Base-by-base conservation (phyloP, 305 asterid species). In the Solanum hybrid region DNA sequence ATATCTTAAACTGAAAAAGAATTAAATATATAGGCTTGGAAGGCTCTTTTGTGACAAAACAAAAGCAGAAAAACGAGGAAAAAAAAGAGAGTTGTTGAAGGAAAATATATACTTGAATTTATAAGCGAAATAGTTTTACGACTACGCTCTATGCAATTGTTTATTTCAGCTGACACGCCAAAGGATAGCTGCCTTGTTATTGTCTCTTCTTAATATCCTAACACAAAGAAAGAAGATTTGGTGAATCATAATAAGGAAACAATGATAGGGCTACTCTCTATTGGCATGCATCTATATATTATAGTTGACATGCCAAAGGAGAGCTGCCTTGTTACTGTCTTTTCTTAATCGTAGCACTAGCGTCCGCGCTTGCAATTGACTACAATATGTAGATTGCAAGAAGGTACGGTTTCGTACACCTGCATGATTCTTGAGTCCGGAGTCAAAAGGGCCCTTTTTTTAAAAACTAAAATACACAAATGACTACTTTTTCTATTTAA, bases 181-280 rank as follows among this genome's bases (percentile, higher is more conserved):
- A 94, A 92, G 95, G 96, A 95, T 94, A 94, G 95, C 91, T 95
- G 94, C 94, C 95, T 94, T 92, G 75, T 65, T 90, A 93, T 37
- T 39, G 34, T 33, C 11, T 45, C 61, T 45, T 12, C 20, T 13
- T 45, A 45, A 13, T 45, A 45, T 45, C 20, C 17, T 39, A 39
- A 0, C 15, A 39, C 15, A 39, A 39, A 39, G 15, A 39, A 39
- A 39, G 15, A 39, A 39, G 51, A 39, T 0, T 39, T 39, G 15
- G 51, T 39, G 15, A 39, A 39, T 39, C 5, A 39, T 39, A 39
- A 11, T 39, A 39, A 11, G 15, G 61, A 45, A 45, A 57, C 10
- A 57, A 92, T 94, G 85, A 36, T 90, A 90, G 94, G 95, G 96
- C 91, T 90, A 29, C 93, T 93, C 92, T 94, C 81, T 3, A 7